Base-by-base conservation (phyloP, 768 basidiomycete species). In the Trametopsis cervina region DNA sequence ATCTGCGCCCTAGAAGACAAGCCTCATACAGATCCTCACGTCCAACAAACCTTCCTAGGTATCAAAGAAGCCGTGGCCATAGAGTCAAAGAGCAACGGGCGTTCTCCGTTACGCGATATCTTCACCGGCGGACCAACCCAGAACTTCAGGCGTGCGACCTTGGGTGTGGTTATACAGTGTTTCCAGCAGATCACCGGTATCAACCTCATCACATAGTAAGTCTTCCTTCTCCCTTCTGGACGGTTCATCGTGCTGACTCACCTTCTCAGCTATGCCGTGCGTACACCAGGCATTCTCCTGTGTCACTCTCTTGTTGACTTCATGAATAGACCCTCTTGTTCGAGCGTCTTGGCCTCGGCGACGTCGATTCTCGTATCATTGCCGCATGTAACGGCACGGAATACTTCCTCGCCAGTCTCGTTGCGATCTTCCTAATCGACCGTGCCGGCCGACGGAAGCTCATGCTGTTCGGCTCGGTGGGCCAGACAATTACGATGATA, bases 351-450 rank as follows among this genome's bases (percentile, higher is more conserved):
- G 80, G 79, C 17, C 69, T 83, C 18, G 70, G 69, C 22, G 74
- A 79, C 52, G 70, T 73, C 25, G 76, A 78, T 40, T 78, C 80
- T 1, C 73, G 79, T 37, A 75, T 83, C 44, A 75, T 81, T 49
- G 75, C 80, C 15, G 80, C 83, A 40, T 79, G 77, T 46, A 85
- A 83, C 53, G 80, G 80, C 53, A 81, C 85, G 37, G 81, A 86
- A 68, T 81, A 84, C 54, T 79, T 81, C 55, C 70, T 84, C 47
- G 81, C 83, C 46, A 87, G 85, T 26, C 71, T 86, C 24, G 65
- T 85, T 50, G 84, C 83, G 15, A 83, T 89, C 59, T 74, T 71
- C 58, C 70, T 83, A 52, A 81, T 89, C 50, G 87, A 89, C 57
- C 74, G 76, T 22, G 72, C 85, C 54, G 87, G 86, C 44, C 77